phyloP scores from a whole-genome alignment of 352 stramenopile species.

The Blastocystis sp. region DNA sequence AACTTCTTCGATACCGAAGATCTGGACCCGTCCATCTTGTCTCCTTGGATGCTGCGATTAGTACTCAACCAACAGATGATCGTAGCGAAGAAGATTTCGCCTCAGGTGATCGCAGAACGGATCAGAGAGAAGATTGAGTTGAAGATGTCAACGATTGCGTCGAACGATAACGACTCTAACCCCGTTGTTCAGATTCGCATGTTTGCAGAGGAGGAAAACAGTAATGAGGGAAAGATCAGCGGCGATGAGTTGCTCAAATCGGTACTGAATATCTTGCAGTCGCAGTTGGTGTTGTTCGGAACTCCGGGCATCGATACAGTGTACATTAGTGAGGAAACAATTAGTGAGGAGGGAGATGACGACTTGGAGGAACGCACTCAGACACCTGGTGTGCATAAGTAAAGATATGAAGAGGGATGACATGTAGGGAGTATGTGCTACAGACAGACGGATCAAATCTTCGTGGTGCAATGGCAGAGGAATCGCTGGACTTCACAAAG shows the following conservation, averaged over 20 bases:
- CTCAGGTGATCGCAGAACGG: slow-evolving; percentile 88
- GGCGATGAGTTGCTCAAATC: slow-evolving; percentile 87
- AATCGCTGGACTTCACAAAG: slow-evolving; percentile 88
- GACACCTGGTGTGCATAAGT: slow-evolving; percentile 66
- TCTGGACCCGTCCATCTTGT: slow-evolving; percentile 87
- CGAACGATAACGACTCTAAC: slow-evolving; percentile 93
- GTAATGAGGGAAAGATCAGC: slow-evolving; percentile 76
- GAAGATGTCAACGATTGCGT: slow-evolving; percentile 85
- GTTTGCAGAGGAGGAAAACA: slow-evolving; percentile 75
- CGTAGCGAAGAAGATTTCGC: slow-evolving; percentile 91
- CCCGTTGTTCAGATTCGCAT: slow-evolving; percentile 92
- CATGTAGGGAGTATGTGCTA: slow-evolving; percentile 85
- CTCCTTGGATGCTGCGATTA: slow-evolving; percentile 94
- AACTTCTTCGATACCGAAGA: slow-evolving; percentile 94
- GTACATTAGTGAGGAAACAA: slow-evolving; percentile 88
- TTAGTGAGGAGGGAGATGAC: slow-evolving; percentile 85
- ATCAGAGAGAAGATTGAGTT: slow-evolving; percentile 88
- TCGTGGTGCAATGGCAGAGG: slow-evolving; percentile 89
- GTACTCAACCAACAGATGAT: slow-evolving; percentile 92
- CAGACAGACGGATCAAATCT: slow-evolving; percentile 98
- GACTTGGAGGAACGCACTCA: slow-evolving; percentile 81
- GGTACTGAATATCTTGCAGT: slow-evolving; percentile 89
- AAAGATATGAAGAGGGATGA: neutral
- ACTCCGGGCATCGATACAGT: slow-evolving; percentile 96
- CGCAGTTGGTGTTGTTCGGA: slow-evolving; percentile 76